Conservation (phyloP, 2,329 filamentous ascomycete genomes). For the Penicillium verrucosum region DNA sequence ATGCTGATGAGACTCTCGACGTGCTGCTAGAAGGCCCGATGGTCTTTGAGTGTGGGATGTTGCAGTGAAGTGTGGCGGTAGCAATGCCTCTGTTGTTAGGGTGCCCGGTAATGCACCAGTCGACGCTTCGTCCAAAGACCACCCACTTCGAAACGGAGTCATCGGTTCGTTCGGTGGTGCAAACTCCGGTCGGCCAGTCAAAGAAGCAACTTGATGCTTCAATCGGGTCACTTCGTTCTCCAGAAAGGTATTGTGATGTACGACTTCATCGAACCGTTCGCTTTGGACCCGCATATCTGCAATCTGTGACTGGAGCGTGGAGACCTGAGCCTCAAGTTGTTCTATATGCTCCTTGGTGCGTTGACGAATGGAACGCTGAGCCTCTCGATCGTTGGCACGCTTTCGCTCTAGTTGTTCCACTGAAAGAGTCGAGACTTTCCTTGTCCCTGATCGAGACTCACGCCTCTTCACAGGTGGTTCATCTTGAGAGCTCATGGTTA, state of each 20-base stretch:
- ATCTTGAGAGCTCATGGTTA: constrained; percentile 26
- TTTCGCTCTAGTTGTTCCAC: constrained; percentile 59
- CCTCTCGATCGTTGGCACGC: constrained; percentile 59
- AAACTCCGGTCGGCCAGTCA: constrained; percentile 24
- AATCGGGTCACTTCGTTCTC: constrained; percentile 55
- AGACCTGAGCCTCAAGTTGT: constrained; percentile 49
- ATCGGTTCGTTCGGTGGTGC: constrained; percentile 15
- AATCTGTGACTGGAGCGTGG: constrained; percentile 30
- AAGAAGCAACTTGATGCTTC: constrained; percentile 45
- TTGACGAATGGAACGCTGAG: constrained; percentile 58
- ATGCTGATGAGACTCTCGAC: constrained; percentile 25
- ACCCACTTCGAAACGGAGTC: constrained; percentile 10
- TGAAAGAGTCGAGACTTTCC: constrained; percentile 57
- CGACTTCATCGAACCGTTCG: constrained; percentile 52
- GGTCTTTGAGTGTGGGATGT: constrained; percentile 20
- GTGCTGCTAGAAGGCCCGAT: constrained; percentile 24
- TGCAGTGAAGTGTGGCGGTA: constrained; percentile 26
- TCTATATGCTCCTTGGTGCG: constrained; percentile 60
- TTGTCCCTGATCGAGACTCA: constrained; percentile 53
- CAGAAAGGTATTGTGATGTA: constrained; percentile 53
- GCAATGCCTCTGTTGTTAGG: constrained; percentile 17
- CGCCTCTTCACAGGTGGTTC: constrained; percentile 29
- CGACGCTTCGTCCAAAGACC: constrained; percentile 20
- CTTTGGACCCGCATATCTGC: constrained; percentile 50
- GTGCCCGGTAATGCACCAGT: constrained; percentile 8